phyloP scores from a whole-genome alignment of 768 basidiomycete genomes.

The Austroboletus eburneus region DNA sequence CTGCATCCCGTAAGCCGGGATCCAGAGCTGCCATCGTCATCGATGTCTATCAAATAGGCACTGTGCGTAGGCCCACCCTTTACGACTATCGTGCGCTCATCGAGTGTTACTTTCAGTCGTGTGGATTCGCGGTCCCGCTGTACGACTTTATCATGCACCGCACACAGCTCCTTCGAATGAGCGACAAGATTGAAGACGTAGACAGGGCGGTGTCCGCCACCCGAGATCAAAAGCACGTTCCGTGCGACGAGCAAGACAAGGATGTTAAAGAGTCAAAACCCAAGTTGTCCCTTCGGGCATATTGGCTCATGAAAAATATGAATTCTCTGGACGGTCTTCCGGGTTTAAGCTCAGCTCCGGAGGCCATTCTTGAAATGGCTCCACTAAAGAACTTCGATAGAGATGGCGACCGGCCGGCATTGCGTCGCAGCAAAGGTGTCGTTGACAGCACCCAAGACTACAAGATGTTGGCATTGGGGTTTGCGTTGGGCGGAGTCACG shows the following conservation, averaged over 20 bases:
- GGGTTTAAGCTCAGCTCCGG: conserved; percentile 35
- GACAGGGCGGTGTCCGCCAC: conserved; percentile 31
- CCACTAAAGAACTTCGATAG: conserved; percentile 18
- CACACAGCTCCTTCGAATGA: conserved; percentile 42
- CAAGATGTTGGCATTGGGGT: conserved; percentile 18
- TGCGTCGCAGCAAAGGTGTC: not conserved
- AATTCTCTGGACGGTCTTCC: conserved; percentile 58
- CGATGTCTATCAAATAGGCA: conserved; percentile 54
- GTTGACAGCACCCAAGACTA: not conserved
- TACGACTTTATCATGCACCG: conserved; percentile 58
- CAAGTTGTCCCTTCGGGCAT: conserved; percentile 43
- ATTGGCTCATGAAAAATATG: conserved; percentile 50
- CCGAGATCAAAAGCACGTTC: not conserved
- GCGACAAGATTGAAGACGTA: conserved; percentile 36
- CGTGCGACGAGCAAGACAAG: not conserved
- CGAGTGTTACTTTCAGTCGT: conserved; percentile 42
- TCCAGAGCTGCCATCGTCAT: conserved; percentile 59
- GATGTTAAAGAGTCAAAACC: not conserved
- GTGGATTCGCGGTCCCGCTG: conserved; percentile 61
- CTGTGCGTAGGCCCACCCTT: conserved; percentile 28
- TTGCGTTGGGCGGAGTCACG: conserved; percentile 14
- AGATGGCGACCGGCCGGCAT: conserved; percentile 9
- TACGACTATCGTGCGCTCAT: not conserved
- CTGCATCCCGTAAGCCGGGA: conserved; percentile 47
- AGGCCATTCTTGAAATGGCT: conserved; percentile 5